Evolutionary conservation across 805 yeast genomes (phyloP).

Genomic region (Hanseniaspora lachancei): DNA sequence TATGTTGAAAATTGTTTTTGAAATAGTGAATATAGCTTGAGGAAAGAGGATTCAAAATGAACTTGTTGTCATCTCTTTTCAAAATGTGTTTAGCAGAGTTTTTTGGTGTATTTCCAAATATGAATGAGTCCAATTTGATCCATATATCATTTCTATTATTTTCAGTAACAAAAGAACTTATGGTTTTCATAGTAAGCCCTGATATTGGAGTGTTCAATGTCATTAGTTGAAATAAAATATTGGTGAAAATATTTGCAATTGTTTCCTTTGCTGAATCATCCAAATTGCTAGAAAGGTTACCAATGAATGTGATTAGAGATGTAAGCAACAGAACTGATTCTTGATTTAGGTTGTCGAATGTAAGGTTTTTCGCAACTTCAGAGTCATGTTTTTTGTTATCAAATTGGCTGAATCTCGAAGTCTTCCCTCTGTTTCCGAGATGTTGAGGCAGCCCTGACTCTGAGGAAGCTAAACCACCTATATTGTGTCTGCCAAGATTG

Average conservation of each 20-base stretch:
- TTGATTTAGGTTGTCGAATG: slow-evolving; percentile 52
- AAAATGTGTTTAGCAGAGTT: slow-evolving; percentile 18
- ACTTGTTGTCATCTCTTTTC: slow-evolving; percentile 15
- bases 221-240: slow-evolving; percentile 34
- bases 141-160: slow-evolving; percentile 40
- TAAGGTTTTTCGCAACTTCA: slow-evolving; percentile 24
- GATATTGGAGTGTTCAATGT: slow-evolving; percentile 35
- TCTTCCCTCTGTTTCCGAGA: neutral
- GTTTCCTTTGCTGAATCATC: slow-evolving; percentile 19
- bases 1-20: slow-evolving; percentile 39
- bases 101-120: slow-evolving; percentile 28
- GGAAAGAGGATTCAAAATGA: slow-evolving; percentile 12
- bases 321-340: slow-evolving; percentile 66
- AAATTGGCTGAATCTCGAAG: slow-evolving; percentile 17
- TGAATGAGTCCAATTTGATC: slow-evolving; percentile 59
- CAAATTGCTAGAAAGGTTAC: slow-evolving; percentile 34
- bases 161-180: slow-evolving; percentile 42
- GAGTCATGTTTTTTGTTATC: slow-evolving; percentile 14
- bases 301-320: slow-evolving; percentile 56
- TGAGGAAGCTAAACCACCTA: neutral
- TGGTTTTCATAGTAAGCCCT: slow-evolving; percentile 44
- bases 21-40: slow-evolving; percentile 25
- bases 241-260: slow-evolving; percentile 21
- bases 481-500: slow-evolving; percentile 5
- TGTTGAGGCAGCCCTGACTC: slow-evolving; percentile 19